Evolutionary conservation across 2,329 filamentous ascomycete genomes (phyloP), one percentile per base, ranked within the genome.

Genomic region (Catunica adiposa): DNA sequence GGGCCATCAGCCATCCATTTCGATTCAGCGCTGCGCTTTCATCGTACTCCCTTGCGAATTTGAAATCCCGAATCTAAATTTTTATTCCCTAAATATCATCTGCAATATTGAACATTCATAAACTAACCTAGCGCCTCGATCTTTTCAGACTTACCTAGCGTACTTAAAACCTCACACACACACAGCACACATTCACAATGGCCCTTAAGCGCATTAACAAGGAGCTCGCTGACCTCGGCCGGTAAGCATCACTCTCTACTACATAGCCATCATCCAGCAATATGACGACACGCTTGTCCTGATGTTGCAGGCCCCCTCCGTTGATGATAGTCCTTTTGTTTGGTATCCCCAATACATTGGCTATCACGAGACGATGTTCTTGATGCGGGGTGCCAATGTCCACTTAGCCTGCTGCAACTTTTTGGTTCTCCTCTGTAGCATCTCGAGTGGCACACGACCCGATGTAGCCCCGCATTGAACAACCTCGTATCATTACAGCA

Each of bases 171-270:
- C 15, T 26, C 51, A 38, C 51, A 44, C 25, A 42, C 29, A 51
- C 46, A 51, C 46, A 48, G 26, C 46, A 51, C 46, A 48, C 59
- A 63, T 56, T 55, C 62, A 63, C 63, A 67, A 92, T 92, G 86
- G 86, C 86, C 72, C 80, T 92, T 66, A 92, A 92, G 84, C 83
- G 86, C 73, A 92, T 92, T 73, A 90, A 90, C 80, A 92, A 89
- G 83, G 86, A 92, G 74, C 81, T 92, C 70, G 83, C 84, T 72
- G 86, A 92, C 70, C 79, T 92, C 72, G 86, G 86, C 75, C 85
- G 86, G 86, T 90, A 83, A 68, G 77, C 48, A 9, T 44, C 6
- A 11, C 9, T 29, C 51, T 15, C 34, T 25, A 26, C n/a, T 26
- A 8, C 31, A 22, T 26, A 40, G 20, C 25, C 26, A 22, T 34